Conservation (phyloP, 805 yeast genomes). For the Wickerhamiella kurtzmanii region DNA sequence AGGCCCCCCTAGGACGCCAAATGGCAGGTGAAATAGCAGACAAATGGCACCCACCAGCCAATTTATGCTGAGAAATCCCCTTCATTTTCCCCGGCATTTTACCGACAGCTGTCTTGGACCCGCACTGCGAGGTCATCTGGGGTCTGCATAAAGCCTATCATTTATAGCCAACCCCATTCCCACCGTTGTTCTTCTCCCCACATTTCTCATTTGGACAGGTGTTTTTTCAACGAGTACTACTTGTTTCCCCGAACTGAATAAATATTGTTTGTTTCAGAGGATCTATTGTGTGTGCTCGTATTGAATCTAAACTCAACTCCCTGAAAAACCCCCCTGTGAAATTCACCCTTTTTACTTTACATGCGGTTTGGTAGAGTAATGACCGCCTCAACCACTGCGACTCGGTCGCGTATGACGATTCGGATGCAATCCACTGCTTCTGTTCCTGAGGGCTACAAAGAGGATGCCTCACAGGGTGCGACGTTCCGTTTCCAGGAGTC, state of each 20-base stretch:
- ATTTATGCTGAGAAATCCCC: background rate
- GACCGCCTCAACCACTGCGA: background rate
- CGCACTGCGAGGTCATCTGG: no score
- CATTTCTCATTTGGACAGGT: no score
- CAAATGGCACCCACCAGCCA: no score
- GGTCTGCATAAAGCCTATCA: background rate
- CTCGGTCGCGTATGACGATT: background rate
- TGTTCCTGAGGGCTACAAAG: conserved; percentile 20
- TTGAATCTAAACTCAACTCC: no score
- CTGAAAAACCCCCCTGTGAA: no score
- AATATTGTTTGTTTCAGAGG: no score
- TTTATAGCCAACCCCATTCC: background rate
- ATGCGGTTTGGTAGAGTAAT: background rate
- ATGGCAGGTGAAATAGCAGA: no score
- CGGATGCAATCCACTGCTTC: conserved; percentile 25
- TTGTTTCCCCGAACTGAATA: no score
- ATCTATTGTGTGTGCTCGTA: no score
- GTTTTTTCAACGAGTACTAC: background rate
- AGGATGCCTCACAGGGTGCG: conserved; percentile 40
- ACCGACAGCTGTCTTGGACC: background rate
- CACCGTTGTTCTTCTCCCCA: background rate
- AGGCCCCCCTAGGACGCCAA: background rate
- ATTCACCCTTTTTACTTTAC: background rate
- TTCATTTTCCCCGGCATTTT: background rate
- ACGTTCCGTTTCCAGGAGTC: conserved; percentile 58